Base-by-base conservation (phyloP, 345 rosid species). In the Carallia pectinifolia region DNA sequence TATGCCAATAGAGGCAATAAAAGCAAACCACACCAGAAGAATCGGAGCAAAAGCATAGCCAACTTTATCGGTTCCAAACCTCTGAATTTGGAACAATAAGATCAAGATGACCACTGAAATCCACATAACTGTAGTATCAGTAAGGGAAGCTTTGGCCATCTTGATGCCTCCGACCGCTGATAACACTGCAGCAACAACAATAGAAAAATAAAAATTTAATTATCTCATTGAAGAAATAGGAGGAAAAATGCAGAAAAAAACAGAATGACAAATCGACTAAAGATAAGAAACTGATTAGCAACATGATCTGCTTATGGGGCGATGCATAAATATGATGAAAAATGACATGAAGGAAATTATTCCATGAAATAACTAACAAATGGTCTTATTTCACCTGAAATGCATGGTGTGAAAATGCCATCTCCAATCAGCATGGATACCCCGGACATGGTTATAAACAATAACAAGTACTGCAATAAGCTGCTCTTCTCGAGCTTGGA, bases 51-150 rank as follows among this genome's bases (percentile, higher is more conserved):
- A 85, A 15, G 30, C 64, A 66, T 79, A 82, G 18, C 84, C 88
- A 4, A 85, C 82, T 74, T 82, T 88, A 48, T 81, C 80, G 0
- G 88, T 84, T 70, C 87, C 89, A 54, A 82, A 74, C 37, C 82
- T 74, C 58, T 88, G 85, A 23, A 80, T 65, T 71, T 50, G n/a
- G 71, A 88, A 84, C n/a, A 86, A 74, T 18, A 72, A 9, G 3
- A 86, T 62, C 77, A 83, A 61, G 8, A 88, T 84, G 2, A 7
- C 81, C 2, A 68, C 77, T 7, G 87, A 84, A 38, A 72, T 81
- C 87, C 85, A 76, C 56, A 67, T 68, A 50, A 80, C 16, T 1
- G 39, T 7, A 27, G 8, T 74, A 74, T 84, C 69, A 2, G 77
- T 72, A 67, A 81, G 70, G 7, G 53, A 27, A 1, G 54, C 9